Conservation (phyloP, 768 basidiomycete species). For the Mrakia blollopis region DNA sequence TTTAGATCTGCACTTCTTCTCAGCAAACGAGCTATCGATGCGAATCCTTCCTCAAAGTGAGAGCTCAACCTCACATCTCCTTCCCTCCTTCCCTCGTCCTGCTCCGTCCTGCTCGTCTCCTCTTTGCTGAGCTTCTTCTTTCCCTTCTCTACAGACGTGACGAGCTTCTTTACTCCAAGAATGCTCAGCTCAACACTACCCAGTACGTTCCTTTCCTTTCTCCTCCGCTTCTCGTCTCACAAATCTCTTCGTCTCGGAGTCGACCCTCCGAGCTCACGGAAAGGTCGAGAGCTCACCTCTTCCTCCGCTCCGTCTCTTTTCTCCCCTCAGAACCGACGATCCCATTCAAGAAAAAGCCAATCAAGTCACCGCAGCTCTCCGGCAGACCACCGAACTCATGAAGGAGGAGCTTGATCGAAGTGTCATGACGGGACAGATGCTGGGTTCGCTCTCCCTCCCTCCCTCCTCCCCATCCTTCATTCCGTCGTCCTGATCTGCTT, state of each 20-base stretch:
- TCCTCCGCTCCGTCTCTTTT: background rate
- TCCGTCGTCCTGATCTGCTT: background rate
- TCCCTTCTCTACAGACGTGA: conserved; percentile 5
- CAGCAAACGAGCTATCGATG: conserved; percentile 69
- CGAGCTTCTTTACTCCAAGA: conserved; percentile 26
- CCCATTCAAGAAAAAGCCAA: conserved; percentile 80
- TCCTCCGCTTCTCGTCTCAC: background rate
- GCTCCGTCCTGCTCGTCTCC: background rate
- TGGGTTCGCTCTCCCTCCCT: conserved; percentile 53
- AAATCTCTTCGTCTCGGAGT: background rate
- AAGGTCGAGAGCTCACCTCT: background rate
- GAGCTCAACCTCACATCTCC: background rate
- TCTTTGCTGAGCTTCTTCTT: background rate
- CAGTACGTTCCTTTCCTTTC: background rate
- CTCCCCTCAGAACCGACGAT: conserved; percentile 58
- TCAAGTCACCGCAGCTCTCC: conserved; percentile 79
- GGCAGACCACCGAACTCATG: conserved; percentile 78
- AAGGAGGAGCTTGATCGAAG: conserved; percentile 87
- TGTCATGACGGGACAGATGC: conserved; percentile 75
- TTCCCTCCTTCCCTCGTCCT: background rate
- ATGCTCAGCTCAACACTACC: background rate
- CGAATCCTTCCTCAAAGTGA: conserved; percentile 21
- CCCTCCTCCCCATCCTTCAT: too few relatives aligned
- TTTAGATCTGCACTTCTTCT: conserved; percentile 62
- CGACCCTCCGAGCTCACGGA: conserved; percentile 7